phyloP scores from a whole-genome alignment of 2,329 filamentous ascomycete species.

The Sclerotinia glacialis region DNA sequence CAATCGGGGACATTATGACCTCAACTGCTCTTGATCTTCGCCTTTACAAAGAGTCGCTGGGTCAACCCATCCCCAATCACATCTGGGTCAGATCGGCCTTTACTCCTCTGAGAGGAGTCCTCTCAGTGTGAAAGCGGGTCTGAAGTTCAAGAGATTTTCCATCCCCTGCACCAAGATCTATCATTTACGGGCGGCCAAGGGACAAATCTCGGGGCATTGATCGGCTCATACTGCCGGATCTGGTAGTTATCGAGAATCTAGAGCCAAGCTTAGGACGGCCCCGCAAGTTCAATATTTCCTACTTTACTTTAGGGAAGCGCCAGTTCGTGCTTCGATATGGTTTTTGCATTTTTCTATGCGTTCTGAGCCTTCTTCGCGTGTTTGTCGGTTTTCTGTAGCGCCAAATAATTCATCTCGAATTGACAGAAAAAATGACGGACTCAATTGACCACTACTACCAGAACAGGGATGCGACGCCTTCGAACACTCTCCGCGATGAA shows the following conservation, averaged over 20 bases:
- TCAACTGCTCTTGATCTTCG: background rate
- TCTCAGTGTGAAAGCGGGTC: background rate
- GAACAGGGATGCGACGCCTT: background rate
- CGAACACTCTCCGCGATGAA: background rate
- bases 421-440: background rate
- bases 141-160: background rate
- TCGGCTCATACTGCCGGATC: background rate
- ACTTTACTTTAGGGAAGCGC: background rate
- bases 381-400: background rate
- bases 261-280: background rate
- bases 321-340: background rate
- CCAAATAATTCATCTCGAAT: background rate
- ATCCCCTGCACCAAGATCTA: background rate
- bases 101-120: too few species aligned
- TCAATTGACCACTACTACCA: conserved; percentile 4
- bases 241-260: background rate
- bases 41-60: background rate
- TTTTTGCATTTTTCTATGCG: background rate
- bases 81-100: background rate
- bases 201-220: background rate
- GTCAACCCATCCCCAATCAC: background rate
- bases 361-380: background rate
- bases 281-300: background rate
- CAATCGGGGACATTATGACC: background rate
- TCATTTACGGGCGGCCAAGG: background rate